A percentile compares a stretch with the other conserved stretches of the same genome.
phyloP scores from a whole-genome alignment of 495 filamentous ascomycete species.

The Penicillium canescens region DNA sequence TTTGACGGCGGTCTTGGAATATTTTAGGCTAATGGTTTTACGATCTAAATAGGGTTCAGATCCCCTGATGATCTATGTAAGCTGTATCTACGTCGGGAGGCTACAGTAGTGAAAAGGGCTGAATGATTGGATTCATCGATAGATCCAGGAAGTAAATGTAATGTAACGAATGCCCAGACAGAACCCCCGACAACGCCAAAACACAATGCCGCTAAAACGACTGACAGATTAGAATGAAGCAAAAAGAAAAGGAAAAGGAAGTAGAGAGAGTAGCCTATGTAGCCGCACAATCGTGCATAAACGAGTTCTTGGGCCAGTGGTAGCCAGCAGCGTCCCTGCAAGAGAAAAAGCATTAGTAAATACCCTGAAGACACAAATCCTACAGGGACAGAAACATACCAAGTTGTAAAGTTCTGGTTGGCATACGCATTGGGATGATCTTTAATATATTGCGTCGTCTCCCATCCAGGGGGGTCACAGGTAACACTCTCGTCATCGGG shows the following conservation, averaged over 20 bases:
- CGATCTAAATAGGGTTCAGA: too few species aligned
- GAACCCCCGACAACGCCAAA: slow-evolving; percentile 28
- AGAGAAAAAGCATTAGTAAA: slow-evolving; percentile 2
- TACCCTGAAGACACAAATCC: background rate
- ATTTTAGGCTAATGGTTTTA: too few species aligned
- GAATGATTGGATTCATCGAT: slow-evolving; percentile 7
- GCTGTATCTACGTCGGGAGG: too few species aligned
- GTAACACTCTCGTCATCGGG: slow-evolving; percentile 58
- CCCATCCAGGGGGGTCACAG: slow-evolving; percentile 70
- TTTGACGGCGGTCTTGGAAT: too few species aligned
- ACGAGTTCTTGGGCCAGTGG: slow-evolving; percentile 49
- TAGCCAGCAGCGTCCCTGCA: slow-evolving; percentile 39
- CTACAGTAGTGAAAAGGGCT: background rate
- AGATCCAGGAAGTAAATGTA: background rate
- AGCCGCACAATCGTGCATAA: slow-evolving; percentile 44
- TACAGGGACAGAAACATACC: slow-evolving; percentile 27
- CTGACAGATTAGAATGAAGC: slow-evolving; percentile 6
- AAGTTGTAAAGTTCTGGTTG: slow-evolving; percentile 64
- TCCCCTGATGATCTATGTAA: too few species aligned
- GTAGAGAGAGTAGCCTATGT: background rate
- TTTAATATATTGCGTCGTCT: slow-evolving; percentile 70
- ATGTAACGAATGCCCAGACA: slow-evolving; percentile 9
- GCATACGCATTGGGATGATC: slow-evolving; percentile 61
- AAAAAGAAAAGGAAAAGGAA: slow-evolving; percentile 7
- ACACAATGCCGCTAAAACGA: slow-evolving; percentile 39